phyloP scores from a whole-genome alignment of 2,329 filamentous ascomycete genomes.

The Aspergillus fumigatiaffinis region DNA sequence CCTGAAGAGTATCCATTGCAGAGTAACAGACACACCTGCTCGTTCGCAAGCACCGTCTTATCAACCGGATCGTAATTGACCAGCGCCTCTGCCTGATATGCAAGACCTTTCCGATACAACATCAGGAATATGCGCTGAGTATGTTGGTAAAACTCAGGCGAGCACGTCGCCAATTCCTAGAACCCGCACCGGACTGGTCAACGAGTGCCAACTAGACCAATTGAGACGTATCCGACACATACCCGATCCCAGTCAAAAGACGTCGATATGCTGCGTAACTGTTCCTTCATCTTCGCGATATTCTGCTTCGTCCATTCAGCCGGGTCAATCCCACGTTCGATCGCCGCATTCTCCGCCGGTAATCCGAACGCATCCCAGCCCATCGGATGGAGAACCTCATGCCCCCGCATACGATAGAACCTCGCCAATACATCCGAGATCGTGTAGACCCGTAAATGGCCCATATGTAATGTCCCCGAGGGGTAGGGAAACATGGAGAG shows the following conservation, averaged over 20 bases:
- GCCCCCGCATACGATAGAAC: conserved; percentile 69
- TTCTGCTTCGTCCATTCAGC: conserved; percentile 75
- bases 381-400: conserved; percentile 79
- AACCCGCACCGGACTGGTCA: neutral
- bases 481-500: conserved; percentile 94
- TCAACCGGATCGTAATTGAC: conserved; percentile 92
- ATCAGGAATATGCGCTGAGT: conserved; percentile 82
- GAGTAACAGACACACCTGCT: conserved; percentile 52
- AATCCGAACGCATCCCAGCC: conserved; percentile 92
- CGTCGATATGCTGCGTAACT: conserved; percentile 74
- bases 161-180: conserved; percentile 79
- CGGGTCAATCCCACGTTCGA: conserved; percentile 75
- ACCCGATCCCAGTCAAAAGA: conserved; percentile 80
- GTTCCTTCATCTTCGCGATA: conserved; percentile 79
- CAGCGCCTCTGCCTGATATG: conserved; percentile 76
- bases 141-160: conserved; percentile 82
- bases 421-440: conserved; percentile 82
- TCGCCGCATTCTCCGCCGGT: conserved; percentile 86
- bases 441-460: conserved; percentile 83
- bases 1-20: neutral
- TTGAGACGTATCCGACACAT: conserved; percentile 34
- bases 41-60: conserved; percentile 84
- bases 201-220: conserved; percentile 1
- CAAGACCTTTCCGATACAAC: conserved; percentile 68
- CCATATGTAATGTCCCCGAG: conserved; percentile 79